Conservation (phyloP, 1,284 basidiomycete species). For the Chiua sp. region DNA sequence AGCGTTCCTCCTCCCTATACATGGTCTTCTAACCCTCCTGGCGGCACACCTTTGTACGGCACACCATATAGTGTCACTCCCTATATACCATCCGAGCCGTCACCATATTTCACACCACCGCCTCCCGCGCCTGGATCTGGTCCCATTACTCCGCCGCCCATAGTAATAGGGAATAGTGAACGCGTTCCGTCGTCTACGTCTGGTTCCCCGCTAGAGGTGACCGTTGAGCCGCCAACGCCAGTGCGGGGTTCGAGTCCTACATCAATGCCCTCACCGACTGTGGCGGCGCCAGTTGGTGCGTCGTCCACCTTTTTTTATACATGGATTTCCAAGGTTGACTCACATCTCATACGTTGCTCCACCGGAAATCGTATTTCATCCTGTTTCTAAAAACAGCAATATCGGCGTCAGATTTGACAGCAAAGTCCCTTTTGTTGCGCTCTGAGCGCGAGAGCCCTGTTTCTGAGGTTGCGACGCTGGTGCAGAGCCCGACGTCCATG, state of each 20-base stretch:
- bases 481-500: not conserved
- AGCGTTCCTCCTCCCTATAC: not conserved
- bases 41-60: not conserved
- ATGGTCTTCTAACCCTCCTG: not conserved
- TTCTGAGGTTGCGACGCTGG: not conserved
- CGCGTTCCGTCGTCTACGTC: not conserved
- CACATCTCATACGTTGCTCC: not conserved
- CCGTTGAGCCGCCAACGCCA: not conserved
- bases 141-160: not conserved
- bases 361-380: not conserved
- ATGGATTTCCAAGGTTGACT: not conserved
- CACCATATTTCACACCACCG: not conserved
- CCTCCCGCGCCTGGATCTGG: not conserved
- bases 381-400: no score
- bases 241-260: not conserved
- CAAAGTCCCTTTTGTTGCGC: slow-evolving; percentile 6
- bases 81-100: not conserved
- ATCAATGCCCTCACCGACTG: not conserved
- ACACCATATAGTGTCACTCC: not conserved
- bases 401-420: not conserved
- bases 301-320: not conserved
- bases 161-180: no score
- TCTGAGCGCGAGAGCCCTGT: not conserved
- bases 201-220: not conserved
- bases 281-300: not conserved